Evolutionary conservation across 306 rosid species (phyloP).

Genomic region (Vigna radiata): DNA sequence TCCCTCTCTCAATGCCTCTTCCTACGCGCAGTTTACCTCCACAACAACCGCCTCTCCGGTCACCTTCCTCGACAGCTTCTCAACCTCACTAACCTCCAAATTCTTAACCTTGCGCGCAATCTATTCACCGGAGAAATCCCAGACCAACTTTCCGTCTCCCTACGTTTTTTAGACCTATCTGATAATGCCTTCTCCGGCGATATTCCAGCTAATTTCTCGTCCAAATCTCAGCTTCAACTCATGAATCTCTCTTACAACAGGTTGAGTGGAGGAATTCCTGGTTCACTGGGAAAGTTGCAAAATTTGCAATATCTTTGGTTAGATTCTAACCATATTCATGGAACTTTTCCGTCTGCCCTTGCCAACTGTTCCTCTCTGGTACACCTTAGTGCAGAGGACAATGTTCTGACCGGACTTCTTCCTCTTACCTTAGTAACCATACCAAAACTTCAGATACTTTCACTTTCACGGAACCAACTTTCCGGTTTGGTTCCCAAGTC

Average conservation of each 20-base stretch:
- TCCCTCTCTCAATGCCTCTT: slow-evolving; percentile 67
- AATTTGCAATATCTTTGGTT: slow-evolving; percentile 59
- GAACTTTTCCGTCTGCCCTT: slow-evolving; percentile 77
- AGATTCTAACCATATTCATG: slow-evolving; percentile 63
- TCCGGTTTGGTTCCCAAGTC: slow-evolving; percentile 74
- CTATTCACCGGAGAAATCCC: slow-evolving; percentile 58
- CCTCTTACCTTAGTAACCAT: slow-evolving; percentile 69
- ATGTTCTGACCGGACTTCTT: slow-evolving; percentile 65
- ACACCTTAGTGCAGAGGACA: slow-evolving; percentile 65
- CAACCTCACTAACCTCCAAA: slow-evolving; percentile 75
- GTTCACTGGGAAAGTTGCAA: slow-evolving; percentile 53
- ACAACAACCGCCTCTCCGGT: slow-evolving; percentile 73
- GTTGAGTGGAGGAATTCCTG: slow-evolving; percentile 70
- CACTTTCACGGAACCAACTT: slow-evolving; percentile 61
- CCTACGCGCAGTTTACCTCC: slow-evolving; percentile 74
- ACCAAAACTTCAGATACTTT: slow-evolving; percentile 70
- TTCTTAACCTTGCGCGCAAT: slow-evolving; percentile 68
- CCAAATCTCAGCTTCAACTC: slow-evolving; percentile 62
- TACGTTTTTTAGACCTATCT: slow-evolving; percentile 65
- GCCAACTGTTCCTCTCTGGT: slow-evolving; percentile 70
- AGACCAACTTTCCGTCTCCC: slow-evolving; percentile 48
- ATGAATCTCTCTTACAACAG: slow-evolving; percentile 65
- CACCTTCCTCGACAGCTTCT: slow-evolving; percentile 56
- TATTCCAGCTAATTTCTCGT: slow-evolving; percentile 59
- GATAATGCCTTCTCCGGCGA: slow-evolving; percentile 68